These are phyloP conservation scores for Straminergon stramineum DNA, from an alignment of 225 moss, liverwort and hornwort species.

Conservation along the genomic window DNA sequence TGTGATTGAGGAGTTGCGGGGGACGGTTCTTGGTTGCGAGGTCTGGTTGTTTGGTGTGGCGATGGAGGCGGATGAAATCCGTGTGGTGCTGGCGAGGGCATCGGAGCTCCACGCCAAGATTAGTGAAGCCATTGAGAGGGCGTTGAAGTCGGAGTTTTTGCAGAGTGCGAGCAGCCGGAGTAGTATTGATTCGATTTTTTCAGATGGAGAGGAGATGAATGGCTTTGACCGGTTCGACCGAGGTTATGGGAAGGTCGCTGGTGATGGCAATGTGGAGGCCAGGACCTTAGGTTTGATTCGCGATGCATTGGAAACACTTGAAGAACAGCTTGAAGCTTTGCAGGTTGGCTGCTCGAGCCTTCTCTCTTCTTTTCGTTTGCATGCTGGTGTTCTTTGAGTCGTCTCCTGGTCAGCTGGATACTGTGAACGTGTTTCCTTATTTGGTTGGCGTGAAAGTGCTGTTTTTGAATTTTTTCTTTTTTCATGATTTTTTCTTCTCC, in stretches of 20 bases:
- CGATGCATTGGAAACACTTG: conserved; percentile 83
- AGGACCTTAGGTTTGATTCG: conserved; percentile 81
- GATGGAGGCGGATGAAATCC: conserved; percentile 92
- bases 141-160: conserved; percentile 77
- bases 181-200: conserved; percentile 11
- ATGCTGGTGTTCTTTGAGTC: not conserved
- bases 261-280: conserved; percentile 73
- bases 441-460: not conserved
- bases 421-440: not conserved
- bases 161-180: conserved; percentile 41
- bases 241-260: conserved; percentile 11
- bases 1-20: not conserved
- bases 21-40: not conserved
- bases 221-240: conserved; percentile 34
- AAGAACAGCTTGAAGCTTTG: conserved; percentile 82
- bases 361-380: not conserved
- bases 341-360: conserved; percentile 42
- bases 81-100: conserved; percentile 81
- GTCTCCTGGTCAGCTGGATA: not conserved
- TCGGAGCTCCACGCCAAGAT: conserved; percentile 92
- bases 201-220: conserved; percentile 19
- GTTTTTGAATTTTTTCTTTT: not conserved
- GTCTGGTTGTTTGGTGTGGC: not conserved
- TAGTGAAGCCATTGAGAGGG: conserved; percentile 85
- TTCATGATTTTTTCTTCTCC: not conserved